Evolutionary conservation across 148 eudicot species (phyloP), one percentile per base, ranked within the genome.

Genomic region (Gaultheria prostrata): DNA sequence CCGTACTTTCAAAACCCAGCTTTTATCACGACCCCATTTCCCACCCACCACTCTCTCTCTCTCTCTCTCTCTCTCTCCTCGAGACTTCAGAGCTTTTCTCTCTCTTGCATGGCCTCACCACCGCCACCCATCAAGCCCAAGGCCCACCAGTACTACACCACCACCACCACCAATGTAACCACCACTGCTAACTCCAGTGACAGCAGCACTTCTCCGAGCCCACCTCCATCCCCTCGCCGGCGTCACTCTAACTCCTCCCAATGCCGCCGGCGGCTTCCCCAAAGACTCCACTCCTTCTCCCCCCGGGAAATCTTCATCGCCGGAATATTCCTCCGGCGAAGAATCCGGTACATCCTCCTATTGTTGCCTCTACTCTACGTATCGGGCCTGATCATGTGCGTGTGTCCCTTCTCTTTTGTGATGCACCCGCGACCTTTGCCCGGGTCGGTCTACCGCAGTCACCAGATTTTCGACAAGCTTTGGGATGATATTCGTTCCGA

Each of bases 371-470:
- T 89, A 17, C 77, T 94, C 20, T 93, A 91, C 88, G 80, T 91
- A 26, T 24, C 84, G 59, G 98, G 95, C 33, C 78, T 94, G 77
- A 49, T 92, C 78, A 82, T 89, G 46, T 91, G 89, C 56, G 90
- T 87, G 49, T 87, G 90, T 32, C 91, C 94, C 70, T 76, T 94
- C 76, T 90, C 91, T 57, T 79, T 84, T 28, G n/a, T 91, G 69
- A 59, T 94, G 79, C 88, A 83, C 81, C 90, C 86, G 1, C 77
- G 71, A 82, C 88, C 90, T 59, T 85, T 84, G n/a, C 94, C 98
- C 72, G 98, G 95, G 5, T 91, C 95, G 0, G 82, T 93, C 51
- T 94, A 93, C 80, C 89, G 87, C 10, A 89, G 91, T 77, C 93
- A 90, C 78, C 83, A 90, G 80, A 81, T 93, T 61, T 94, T 94